phyloP scores from a whole-genome alignment of 805 yeast species.

The Danielozyma ontarioensis region DNA sequence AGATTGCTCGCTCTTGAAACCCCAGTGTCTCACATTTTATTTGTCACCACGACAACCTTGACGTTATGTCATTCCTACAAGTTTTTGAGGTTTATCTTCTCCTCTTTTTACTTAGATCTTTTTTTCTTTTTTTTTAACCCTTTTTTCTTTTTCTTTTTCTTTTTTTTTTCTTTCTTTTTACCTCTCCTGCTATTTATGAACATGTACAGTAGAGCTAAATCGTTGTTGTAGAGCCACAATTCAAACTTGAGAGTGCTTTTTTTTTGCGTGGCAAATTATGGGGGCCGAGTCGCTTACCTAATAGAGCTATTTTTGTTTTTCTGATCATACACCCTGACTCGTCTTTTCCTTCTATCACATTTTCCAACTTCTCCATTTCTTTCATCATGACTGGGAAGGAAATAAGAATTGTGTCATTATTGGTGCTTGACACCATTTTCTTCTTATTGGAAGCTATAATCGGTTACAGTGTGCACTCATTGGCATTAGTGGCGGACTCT shows the following conservation, averaged over 20 bases:
- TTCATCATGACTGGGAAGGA: conserved; percentile 48
- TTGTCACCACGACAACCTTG: conserved; percentile 1
- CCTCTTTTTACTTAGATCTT: conserved; percentile 5
- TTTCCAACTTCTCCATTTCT: not conserved
- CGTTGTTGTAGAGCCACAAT: no score
- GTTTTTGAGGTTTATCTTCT: conserved; percentile 4
- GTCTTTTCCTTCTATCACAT: not conserved
- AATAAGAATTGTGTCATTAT: conserved; percentile 62
- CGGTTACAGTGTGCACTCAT: conserved; percentile 88
- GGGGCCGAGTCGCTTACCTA: no score
- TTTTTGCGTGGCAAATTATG: no score
- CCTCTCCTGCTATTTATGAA: no score
- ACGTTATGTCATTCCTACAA: conserved; percentile 1
- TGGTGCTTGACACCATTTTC: conserved; percentile 73
- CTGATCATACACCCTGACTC: no score
- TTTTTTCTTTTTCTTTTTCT: conserved; percentile 1
- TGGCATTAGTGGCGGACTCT: conserved; percentile 93
- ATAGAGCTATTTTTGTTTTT: no score
- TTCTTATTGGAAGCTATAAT: conserved; percentile 80
- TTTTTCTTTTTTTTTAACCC: conserved; percentile 3
- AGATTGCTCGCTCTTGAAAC: not conserved
- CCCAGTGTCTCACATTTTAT: conserved; percentile 2
- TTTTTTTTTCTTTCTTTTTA: not conserved
- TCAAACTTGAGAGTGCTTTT: no score
- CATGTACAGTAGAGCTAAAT: no score